These are phyloP conservation scores for Ophioceras dolichostomum DNA, from an alignment of 2,329 filamentous ascomycete species.

Conservation along the genomic window DNA sequence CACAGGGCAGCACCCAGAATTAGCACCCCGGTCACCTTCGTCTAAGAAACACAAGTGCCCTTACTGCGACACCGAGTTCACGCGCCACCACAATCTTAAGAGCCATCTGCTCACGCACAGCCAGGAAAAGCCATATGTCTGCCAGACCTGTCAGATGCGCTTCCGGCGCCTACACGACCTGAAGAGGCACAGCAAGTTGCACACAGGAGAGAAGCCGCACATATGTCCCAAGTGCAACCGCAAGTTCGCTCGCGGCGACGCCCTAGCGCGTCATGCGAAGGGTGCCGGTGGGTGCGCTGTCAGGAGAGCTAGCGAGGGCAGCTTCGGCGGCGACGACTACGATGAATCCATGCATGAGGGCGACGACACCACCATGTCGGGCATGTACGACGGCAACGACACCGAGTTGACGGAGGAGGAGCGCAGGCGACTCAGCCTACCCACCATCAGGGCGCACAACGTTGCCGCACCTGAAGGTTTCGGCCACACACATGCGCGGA, in stretches of 20 bases:
- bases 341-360: slow-evolving; percentile 30
- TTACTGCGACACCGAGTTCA: slow-evolving; percentile 94
- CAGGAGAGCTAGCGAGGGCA: slow-evolving; percentile 72
- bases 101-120: slow-evolving; percentile 95
- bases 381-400: slow-evolving; percentile 45
- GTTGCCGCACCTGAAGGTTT: slow-evolving; percentile 34
- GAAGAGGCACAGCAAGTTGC: slow-evolving; percentile 91
- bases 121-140: slow-evolving; percentile 95
- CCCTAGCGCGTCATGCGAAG: slow-evolving; percentile 87
- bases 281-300: slow-evolving; percentile 92
- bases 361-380: slow-evolving; percentile 46
- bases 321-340: slow-evolving; percentile 71
- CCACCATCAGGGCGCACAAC: too few species aligned
- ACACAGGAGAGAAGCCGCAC: slow-evolving; percentile 92
- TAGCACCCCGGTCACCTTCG: slow-evolving; percentile 54
- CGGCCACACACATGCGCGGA: slow-evolving; percentile 55
- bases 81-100: slow-evolving; percentile 92
- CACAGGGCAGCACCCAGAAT: slow-evolving; percentile 25
- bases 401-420: slow-evolving; percentile 48
- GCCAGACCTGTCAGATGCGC: slow-evolving; percentile 82
- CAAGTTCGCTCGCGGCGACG: slow-evolving; percentile 90
- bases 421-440: slow-evolving; percentile 54
- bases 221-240: slow-evolving; percentile 90
- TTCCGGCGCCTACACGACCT: slow-evolving; percentile 90
- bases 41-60: slow-evolving; percentile 91